A percentile compares a stretch with the other conserved stretches of the same genome.
Conservation (phyloP, 352 stramenopile genomes). For the Phytophthora capsici region DNA sequence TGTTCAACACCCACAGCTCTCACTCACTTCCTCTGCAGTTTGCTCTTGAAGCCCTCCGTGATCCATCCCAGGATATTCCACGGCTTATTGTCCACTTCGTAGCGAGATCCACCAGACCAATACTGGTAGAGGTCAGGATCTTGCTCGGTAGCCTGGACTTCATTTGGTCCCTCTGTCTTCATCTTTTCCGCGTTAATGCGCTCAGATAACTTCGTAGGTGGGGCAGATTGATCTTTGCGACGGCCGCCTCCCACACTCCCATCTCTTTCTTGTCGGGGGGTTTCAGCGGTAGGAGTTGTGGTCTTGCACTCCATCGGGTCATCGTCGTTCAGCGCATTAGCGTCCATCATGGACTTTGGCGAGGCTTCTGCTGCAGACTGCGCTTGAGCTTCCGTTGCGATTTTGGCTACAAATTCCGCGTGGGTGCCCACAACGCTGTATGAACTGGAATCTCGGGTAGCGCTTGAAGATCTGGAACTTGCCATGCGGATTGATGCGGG, state of each 20-base stretch:
- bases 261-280: too few species aligned
- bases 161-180: constrained; percentile 1
- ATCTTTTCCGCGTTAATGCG: constrained; percentile 13
- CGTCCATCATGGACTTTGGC: constrained; percentile 3
- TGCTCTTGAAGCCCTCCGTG: constrained; percentile 44
- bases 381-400: constrained; percentile 7
- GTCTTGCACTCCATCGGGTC: background rate
- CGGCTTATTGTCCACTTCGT: constrained; percentile 44
- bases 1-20: too few species aligned
- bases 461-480: constrained; percentile 31
- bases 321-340: background rate
- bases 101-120: constrained; percentile 46
- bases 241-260: background rate
- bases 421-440: constrained; percentile 4
- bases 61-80: constrained; percentile 62
- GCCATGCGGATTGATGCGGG: constrained; percentile 20
- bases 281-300: background rate
- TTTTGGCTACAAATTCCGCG: constrained; percentile 9
- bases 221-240: constrained; percentile 18
- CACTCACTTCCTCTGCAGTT: constrained; percentile 36
- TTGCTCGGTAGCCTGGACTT: constrained; percentile 2
- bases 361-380: background rate
- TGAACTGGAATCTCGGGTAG: constrained; percentile 19
- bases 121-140: constrained; percentile 28
- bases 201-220: constrained; percentile 31